A percentile compares a stretch with the other conserved stretches of the same genome.
phyloP scores from a whole-genome alignment of 192 early-diverging fungal genomes.

The Gamsiella multidivaricata region DNA sequence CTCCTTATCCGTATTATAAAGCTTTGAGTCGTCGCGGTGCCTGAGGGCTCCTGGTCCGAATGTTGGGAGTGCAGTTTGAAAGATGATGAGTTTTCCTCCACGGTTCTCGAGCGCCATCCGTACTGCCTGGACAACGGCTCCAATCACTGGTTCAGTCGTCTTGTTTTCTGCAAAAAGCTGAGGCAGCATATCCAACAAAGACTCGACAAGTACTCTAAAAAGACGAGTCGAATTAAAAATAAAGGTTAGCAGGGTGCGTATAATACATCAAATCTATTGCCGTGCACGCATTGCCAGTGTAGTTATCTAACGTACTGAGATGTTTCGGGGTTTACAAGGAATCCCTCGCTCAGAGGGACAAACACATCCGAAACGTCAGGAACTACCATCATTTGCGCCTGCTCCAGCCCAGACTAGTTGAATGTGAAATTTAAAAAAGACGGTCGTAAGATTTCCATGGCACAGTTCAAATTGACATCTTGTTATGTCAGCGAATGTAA shows the following conservation, averaged over 20 bases:
- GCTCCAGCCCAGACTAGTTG: conserved; percentile 76
- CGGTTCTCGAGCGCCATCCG: conserved; percentile 77
- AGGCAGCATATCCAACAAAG: conserved; percentile 85
- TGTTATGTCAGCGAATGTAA: too few species aligned
- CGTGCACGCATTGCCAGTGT: too few species aligned
- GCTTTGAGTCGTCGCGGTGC: conserved; percentile 88
- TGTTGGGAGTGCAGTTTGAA: conserved; percentile 87
- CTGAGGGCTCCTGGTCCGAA: conserved; percentile 88
- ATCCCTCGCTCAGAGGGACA: conserved; percentile 91
- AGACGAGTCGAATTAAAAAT: not conserved
- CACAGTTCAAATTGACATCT: too few species aligned
- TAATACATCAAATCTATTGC: too few species aligned
- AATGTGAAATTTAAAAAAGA: not conserved
- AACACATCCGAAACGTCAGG: conserved; percentile 93
- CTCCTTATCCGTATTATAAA: conserved; percentile 94
- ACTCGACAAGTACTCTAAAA: conserved; percentile 77
- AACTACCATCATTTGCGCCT: conserved; percentile 95
- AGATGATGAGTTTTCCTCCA: conserved; percentile 90
- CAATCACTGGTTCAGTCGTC: conserved; percentile 78
- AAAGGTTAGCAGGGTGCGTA: too few species aligned
- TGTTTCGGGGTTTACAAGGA: conserved; percentile 88
- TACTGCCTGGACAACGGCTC: conserved; percentile 82
- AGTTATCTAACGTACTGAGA: too few species aligned
- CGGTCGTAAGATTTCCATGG: too few species aligned
- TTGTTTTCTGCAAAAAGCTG: conserved; percentile 85